These are phyloP conservation scores for Crithidia bombi DNA, from an alignment of 208 protist species.

Conservation along the genomic window DNA sequence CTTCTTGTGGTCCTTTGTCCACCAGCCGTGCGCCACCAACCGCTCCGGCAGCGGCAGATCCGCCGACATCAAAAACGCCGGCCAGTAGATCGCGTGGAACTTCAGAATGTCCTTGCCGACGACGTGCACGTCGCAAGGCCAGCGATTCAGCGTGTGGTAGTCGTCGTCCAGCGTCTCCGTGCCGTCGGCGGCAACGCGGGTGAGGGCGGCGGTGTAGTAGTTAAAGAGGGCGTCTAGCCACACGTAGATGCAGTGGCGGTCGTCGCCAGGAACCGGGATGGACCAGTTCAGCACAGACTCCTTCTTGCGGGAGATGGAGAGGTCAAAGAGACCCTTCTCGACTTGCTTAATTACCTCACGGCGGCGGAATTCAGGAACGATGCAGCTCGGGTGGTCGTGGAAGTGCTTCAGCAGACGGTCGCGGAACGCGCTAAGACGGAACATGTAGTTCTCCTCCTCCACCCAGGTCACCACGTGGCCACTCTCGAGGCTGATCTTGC, in stretches of 20 bases:
- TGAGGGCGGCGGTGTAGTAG: slow-evolving; percentile 96
- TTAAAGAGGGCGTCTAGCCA: slow-evolving; percentile 99
- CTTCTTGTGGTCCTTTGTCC: slow-evolving; percentile 95
- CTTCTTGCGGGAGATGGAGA: slow-evolving; percentile 96
- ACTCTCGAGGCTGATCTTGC: slow-evolving; percentile 93
- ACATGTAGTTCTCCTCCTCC: slow-evolving; percentile 99
- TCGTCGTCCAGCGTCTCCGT: slow-evolving; percentile 54
- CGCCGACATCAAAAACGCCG: slow-evolving; percentile 97
- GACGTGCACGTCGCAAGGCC: slow-evolving; percentile 91
- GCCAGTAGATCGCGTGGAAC: slow-evolving; percentile 99
- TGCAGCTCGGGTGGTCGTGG: slow-evolving; percentile 82
- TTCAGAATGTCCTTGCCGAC: slow-evolving; percentile 99
- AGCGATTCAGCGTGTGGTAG: slow-evolving; percentile 50
- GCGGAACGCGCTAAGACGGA: slow-evolving; percentile 93
- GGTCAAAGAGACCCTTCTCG: slow-evolving; percentile 91
- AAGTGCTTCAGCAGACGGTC: slow-evolving; percentile 89
- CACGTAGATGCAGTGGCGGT: slow-evolving; percentile 98
- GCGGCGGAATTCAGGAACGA: slow-evolving; percentile 92
- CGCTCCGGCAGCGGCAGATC: slow-evolving; percentile 92
- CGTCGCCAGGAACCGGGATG: slow-evolving; percentile 96
- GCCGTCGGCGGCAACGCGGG: slow-evolving; percentile 45
- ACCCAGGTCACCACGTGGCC: slow-evolving; percentile 95
- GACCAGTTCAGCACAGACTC: slow-evolving; percentile 95
- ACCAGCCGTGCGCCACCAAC: slow-evolving; percentile 95
- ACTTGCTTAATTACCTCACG: slow-evolving; percentile 92